Percentiles rank a stretch among this genome's conserved stretches.
Evolutionary conservation across 306 rosid species (phyloP).

Genomic region (Amphicarpaea edgeworthii): DNA sequence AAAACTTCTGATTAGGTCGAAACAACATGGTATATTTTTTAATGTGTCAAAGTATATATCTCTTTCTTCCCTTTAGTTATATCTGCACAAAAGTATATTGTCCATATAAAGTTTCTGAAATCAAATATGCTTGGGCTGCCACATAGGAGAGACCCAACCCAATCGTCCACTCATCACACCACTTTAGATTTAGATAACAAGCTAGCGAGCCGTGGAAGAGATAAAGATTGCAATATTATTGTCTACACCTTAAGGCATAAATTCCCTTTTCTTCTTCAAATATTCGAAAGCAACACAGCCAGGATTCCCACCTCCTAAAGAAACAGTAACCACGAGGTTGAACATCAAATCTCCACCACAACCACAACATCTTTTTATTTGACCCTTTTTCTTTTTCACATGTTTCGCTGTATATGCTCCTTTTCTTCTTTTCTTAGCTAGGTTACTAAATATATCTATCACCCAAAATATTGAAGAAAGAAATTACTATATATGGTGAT

Average conservation of each 20-base stretch:
- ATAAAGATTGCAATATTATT: slow-evolving; percentile 26
- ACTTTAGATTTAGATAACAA: slow-evolving; percentile 15
- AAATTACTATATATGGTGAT: not conserved
- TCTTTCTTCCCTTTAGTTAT: too few species aligned
- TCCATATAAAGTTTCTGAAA: not conserved
- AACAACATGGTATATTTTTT: too few species aligned
- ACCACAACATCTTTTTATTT: not conserved
- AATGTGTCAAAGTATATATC: too few species aligned
- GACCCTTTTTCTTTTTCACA: not conserved
- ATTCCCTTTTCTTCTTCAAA: slow-evolving; percentile 19
- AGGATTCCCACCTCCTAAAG: not conserved
- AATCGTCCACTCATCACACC: slow-evolving; percentile 6
- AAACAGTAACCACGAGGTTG: not conserved
- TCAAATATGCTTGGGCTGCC: not conserved
- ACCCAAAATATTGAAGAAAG: not conserved
- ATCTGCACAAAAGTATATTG: too few species aligned
- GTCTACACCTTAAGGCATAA: not conserved
- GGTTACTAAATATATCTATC: not conserved
- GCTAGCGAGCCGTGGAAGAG: not conserved
- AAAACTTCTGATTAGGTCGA: too few species aligned
- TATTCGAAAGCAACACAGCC: slow-evolving; percentile 6
- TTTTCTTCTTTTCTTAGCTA: not conserved
- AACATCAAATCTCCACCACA: slow-evolving; percentile 4
- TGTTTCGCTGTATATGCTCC: not conserved
- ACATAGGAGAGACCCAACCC: not conserved